Evolutionary conservation across 2,329 filamentous ascomycete genomes (phyloP).

Genomic region (Alternaria conjuncta): DNA sequence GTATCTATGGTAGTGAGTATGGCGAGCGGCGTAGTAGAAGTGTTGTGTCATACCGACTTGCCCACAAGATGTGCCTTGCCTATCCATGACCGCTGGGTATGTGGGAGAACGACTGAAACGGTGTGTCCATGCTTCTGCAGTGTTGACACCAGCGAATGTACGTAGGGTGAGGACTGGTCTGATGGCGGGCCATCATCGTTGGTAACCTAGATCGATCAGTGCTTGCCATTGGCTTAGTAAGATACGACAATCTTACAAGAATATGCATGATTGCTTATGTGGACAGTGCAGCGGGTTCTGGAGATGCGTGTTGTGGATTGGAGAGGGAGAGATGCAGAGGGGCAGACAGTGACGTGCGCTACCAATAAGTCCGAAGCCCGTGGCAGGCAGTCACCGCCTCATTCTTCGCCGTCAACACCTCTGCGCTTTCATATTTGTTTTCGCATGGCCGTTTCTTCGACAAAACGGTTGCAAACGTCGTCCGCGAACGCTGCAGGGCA

Average conservation of each 20-base stretch:
- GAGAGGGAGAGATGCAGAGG: slow-evolving; percentile 18
- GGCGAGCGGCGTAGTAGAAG: neutral
- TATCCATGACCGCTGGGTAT: slow-evolving; percentile 96
- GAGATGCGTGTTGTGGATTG: slow-evolving; percentile 11
- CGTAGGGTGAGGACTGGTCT: slow-evolving; percentile 56
- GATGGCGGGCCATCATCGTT: slow-evolving; percentile 62
- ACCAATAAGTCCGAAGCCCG: slow-evolving; percentile 30
- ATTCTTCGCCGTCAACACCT: neutral
- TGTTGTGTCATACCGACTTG: slow-evolving; percentile 61
- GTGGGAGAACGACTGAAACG: slow-evolving; percentile 90
- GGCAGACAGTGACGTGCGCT: slow-evolving; percentile 31
- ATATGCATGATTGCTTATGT: slow-evolving; percentile 44
- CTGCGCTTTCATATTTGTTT: neutral
- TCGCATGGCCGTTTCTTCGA: neutral
- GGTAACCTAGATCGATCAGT: slow-evolving; percentile 48
- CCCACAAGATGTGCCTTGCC: slow-evolving; percentile 97
- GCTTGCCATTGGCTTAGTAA: slow-evolving; percentile 3
- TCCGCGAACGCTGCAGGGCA: neutral
- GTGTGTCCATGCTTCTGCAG: slow-evolving; percentile 72
- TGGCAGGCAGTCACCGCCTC: slow-evolving; percentile 19
- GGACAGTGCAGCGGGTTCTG: neutral
- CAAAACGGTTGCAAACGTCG: neutral
- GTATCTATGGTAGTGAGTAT: slow-evolving; percentile 53
- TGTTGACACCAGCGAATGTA: slow-evolving; percentile 54
- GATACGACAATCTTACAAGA: slow-evolving; percentile 31